phyloP scores from a whole-genome alignment of 2,329 filamentous ascomycete genomes.

The Apiospora aurea region DNA sequence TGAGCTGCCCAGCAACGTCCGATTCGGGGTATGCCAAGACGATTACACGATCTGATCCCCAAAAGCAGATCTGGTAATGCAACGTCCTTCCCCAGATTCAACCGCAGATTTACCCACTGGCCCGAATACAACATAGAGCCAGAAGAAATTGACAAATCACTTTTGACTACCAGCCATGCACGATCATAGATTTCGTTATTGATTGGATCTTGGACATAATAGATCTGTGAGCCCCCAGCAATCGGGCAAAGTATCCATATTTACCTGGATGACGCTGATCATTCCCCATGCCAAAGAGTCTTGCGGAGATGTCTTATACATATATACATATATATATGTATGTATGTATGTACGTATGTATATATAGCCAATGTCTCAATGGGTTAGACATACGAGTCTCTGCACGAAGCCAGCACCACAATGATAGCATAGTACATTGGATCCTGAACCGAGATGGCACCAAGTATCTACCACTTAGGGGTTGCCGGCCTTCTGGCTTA shows the following conservation, averaged over 20 bases:
- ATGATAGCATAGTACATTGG: neutral
- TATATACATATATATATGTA: too few relatives aligned
- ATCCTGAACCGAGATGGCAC: neutral
- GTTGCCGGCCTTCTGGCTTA: constrained; percentile 12
- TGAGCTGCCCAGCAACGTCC: neutral
- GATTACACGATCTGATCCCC: neutral
- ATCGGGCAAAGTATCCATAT: neutral
- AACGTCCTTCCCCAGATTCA: constrained; percentile 7
- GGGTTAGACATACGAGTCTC: neutral
- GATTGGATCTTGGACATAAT: neutral
- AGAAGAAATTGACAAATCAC: neutral
- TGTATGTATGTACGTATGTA: too few relatives aligned
- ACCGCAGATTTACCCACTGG: constrained; percentile 13
- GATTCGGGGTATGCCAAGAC: neutral
- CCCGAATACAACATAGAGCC: neutral
- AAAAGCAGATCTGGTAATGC: constrained; percentile 1
- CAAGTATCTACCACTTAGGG: constrained; percentile 23
- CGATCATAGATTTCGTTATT: neutral
- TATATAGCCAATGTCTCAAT: neutral
- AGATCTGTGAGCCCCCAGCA: neutral
- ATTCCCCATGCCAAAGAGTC: constrained; percentile 10
- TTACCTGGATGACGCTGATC: neutral
- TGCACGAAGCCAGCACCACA: neutral
- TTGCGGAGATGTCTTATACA: too few relatives aligned
- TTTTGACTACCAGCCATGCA: neutral